Evolutionary conservation across 768 basidiomycete species (phyloP).

Genomic region (Pulveroboletus ravenelii): DNA sequence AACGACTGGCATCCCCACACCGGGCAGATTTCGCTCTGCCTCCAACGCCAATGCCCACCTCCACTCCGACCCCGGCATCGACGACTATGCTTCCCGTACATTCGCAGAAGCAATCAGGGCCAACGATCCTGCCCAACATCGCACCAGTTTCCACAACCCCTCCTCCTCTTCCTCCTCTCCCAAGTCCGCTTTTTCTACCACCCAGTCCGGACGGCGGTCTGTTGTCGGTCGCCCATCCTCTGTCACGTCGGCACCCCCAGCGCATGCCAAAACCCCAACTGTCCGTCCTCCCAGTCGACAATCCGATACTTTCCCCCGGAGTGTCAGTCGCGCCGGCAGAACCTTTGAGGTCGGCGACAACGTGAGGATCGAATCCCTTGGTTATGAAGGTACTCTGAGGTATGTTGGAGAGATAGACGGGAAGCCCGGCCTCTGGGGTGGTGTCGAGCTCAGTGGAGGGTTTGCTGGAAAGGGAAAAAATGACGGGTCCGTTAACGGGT

Average conservation of each 20-base stretch:
- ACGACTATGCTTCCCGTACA: slow-evolving; percentile 65
- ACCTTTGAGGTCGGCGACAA: slow-evolving; percentile 70
- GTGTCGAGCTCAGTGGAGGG: slow-evolving; percentile 82
- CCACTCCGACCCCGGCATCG: slow-evolving; percentile 31
- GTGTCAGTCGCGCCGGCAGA: slow-evolving; percentile 41
- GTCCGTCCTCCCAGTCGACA: slow-evolving; percentile 63
- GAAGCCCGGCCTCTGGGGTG: slow-evolving; percentile 89
- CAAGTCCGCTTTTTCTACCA: slow-evolving; percentile 33
- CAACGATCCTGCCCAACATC: slow-evolving; percentile 75
- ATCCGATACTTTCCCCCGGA: slow-evolving; percentile 52
- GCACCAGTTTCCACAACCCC: slow-evolving; percentile 38
- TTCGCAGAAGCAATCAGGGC: slow-evolving; percentile 76
- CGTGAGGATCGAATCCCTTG: slow-evolving; percentile 83
- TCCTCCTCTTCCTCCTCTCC: slow-evolving; percentile 48
- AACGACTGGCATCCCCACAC: slow-evolving; percentile 57
- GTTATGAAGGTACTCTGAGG: slow-evolving; percentile 78
- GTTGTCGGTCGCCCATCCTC: slow-evolving; percentile 60
- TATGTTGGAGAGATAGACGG: slow-evolving; percentile 85
- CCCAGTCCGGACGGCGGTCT: slow-evolving; percentile 40
- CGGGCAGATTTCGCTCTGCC: slow-evolving; percentile 65
- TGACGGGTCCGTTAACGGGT: slow-evolving; percentile 87
- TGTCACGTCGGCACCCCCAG: slow-evolving; percentile 46
- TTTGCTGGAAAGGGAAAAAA: slow-evolving; percentile 94
- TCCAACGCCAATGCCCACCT: slow-evolving; percentile 43
- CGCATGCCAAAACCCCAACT: slow-evolving; percentile 50